Conservation (phyloP, 2,329 filamentous ascomycete genomes). For the Magnaporthiopsis incrustans region DNA sequence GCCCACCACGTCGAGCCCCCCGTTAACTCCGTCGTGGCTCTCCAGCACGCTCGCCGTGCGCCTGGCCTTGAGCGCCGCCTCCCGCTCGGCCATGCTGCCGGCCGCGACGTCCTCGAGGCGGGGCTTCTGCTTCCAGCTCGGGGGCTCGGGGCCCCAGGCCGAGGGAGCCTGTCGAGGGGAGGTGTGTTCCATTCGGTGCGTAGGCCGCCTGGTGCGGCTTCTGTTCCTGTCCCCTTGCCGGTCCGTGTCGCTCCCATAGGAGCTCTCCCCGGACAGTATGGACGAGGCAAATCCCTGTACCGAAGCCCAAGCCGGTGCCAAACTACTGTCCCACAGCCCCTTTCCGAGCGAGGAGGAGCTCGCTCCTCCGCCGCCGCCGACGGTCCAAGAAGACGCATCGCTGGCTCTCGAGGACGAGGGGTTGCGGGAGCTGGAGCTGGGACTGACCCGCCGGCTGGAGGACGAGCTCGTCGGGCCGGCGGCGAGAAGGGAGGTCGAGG, state of each 20-base stretch:
- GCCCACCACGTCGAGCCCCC: constrained; percentile 45
- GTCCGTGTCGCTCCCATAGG: constrained; percentile 25
- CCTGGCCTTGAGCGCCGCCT: constrained; percentile 46
- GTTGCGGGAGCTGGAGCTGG: constrained; percentile 17
- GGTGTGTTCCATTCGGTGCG: not conserved
- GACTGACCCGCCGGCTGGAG: constrained; percentile 34
- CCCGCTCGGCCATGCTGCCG: constrained; percentile 40
- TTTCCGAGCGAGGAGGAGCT: constrained; percentile 23
- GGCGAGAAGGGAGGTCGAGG: constrained; percentile 20
- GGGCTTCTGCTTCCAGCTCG: constrained; percentile 25
- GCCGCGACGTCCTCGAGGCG: constrained; percentile 41
- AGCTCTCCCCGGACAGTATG: constrained; percentile 26
- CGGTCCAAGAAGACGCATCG: not conserved
- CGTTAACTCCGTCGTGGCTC: constrained; percentile 52
- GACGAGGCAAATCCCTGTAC: constrained; percentile 46
- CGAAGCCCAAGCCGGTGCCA: constrained; percentile 46
- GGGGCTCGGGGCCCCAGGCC: constrained; percentile 45
- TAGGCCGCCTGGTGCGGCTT: constrained; percentile 20
- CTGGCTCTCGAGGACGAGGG: constrained; percentile 5
- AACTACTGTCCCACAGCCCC: constrained; percentile 37
- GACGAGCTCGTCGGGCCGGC: constrained; percentile 21
- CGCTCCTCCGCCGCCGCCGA: constrained; percentile 10
- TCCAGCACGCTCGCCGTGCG: constrained; percentile 53
- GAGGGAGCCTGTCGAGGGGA: constrained; percentile 15
- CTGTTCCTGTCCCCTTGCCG: constrained; percentile 22